Percentiles rank a stretch among this genome's conserved stretches.
Conservation (phyloP, 768 basidiomycete species). For the Rhizopogon sp. region DNA sequence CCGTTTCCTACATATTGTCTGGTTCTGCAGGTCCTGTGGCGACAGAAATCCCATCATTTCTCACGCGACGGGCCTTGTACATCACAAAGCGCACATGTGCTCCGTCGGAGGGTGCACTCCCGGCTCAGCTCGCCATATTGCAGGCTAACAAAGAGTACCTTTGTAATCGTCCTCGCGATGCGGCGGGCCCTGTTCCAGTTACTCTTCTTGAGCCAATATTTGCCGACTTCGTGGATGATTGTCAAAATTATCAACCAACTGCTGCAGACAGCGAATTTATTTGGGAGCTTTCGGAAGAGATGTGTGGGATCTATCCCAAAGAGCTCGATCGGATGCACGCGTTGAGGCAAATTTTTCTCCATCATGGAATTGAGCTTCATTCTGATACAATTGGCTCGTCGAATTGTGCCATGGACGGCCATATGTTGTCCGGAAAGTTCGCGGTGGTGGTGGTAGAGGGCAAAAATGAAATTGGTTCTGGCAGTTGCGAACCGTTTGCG, state of each 20-base stretch:
- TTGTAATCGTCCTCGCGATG: neutral
- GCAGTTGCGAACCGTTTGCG: conserved; percentile 18
- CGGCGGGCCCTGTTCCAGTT: neutral
- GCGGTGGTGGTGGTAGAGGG: conserved; percentile 13
- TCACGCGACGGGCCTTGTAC: too few species aligned
- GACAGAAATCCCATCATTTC: too few species aligned
- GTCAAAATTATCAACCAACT: neutral
- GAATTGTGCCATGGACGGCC: conserved; percentile 5
- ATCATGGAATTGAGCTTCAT: conserved; percentile 1
- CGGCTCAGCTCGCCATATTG: too few species aligned
- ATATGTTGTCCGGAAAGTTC: conserved; percentile 8
- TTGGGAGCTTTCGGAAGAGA: conserved; percentile 11
- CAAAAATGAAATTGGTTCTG: conserved; percentile 16
- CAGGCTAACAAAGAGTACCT: neutral
- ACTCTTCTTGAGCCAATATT: conserved; percentile 3
- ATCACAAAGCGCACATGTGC: too few species aligned
- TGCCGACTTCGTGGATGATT: conserved; percentile 4
- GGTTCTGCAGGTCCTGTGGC: too few species aligned
- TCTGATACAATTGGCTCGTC: neutral
- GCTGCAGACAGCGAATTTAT: conserved; percentile 2
- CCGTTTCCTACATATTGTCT: too few species aligned
- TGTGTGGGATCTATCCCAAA: conserved; percentile 12
- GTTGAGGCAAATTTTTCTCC: conserved; percentile 4
- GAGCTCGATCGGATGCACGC: conserved; percentile 7
- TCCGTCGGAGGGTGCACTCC: too few species aligned